A percentile compares a stretch with the other conserved stretches of the same genome.
Conservation (phyloP, 306 rosid species). For the Pachyrhizus erosus region DNA sequence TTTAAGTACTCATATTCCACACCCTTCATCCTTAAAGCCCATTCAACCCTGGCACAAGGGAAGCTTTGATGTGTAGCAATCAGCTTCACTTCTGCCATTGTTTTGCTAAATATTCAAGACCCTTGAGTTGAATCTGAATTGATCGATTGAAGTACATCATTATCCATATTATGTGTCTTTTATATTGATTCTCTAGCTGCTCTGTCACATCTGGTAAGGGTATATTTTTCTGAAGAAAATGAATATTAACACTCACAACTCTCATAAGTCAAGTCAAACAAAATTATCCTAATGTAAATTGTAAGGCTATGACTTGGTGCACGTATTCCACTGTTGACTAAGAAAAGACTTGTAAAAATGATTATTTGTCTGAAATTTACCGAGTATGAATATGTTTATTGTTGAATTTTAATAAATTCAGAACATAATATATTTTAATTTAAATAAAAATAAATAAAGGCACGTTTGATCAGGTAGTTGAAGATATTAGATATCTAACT, state of each 20-base stretch:
- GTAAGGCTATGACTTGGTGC: not conserved
- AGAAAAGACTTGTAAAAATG: not conserved
- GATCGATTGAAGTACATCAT: not conserved
- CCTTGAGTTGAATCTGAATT: not conserved
- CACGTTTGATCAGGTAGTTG: not conserved
- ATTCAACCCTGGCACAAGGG: slow-evolving; percentile 51
- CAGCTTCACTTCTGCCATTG: slow-evolving; percentile 54
- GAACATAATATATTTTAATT: not conserved
- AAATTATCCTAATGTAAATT: not conserved
- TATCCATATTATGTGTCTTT: not conserved
- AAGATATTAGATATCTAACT: not conserved
- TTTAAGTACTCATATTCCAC: slow-evolving; percentile 52
- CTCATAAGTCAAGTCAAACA: not conserved
- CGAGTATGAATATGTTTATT: not conserved
- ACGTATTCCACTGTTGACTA: not conserved
- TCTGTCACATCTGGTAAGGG: not conserved
- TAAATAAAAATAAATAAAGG: not conserved
- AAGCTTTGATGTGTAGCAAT: slow-evolving; percentile 49
- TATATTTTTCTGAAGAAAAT: not conserved
- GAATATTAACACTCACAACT: not conserved
- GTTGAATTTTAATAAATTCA: not conserved
- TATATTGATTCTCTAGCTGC: not conserved
- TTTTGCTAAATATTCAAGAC: not conserved
- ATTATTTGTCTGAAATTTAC: not conserved
- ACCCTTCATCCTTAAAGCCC: slow-evolving; percentile 61